Evolutionary conservation across 208 protist species (phyloP), one percentile per base, ranked within the genome.

Genomic region (Trypanosoma cruzi): DNA sequence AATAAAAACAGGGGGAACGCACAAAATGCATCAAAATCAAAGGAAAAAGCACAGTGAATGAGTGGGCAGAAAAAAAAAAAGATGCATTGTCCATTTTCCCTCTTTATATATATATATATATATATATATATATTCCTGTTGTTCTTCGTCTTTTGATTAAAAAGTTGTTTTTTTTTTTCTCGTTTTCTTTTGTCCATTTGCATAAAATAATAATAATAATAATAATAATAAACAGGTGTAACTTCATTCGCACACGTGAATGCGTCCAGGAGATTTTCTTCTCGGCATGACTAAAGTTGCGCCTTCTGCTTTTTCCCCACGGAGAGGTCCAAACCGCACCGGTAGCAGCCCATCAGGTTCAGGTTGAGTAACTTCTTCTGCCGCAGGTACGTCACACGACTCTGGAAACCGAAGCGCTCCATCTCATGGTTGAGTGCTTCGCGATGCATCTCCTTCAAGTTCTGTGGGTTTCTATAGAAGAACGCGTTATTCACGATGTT

Each of bases 311-410:
- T 49, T 11, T 34, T 32, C 29, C 24, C 59, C 40, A 48, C 49
- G n/a, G 52, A 50, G 28, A 80, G 26, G 32, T 77, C 64, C 11
- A 53, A 63, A 20, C 75, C 86, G 50, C 81, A 86, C 42, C 73
- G 80, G 52, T 82, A 84, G 73, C 87, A 89, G 46, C 87, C 87
- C 16, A 93, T 58, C 2, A 93, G 40, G 68, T 93, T 93, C 67
- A 93, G 57, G 62, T 93, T 93, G 2, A 88, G 65, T n/a, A 67
- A 60, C 49, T 80, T 82, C 46, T 78, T 75, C 78, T 93, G 87
- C 2, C 87, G 83, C 64, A 93, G 56, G 24, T 88, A 82, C 22
- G 84, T 86, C 32, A 81, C 76, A 42, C 81, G 83, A 31, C 80
- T 76, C 40, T 88, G 69, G 26, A 88, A 88, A 2, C 73, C 69